Conservation (phyloP, 768 basidiomycete genomes). For the Tricholoma bakamatsutake region DNA sequence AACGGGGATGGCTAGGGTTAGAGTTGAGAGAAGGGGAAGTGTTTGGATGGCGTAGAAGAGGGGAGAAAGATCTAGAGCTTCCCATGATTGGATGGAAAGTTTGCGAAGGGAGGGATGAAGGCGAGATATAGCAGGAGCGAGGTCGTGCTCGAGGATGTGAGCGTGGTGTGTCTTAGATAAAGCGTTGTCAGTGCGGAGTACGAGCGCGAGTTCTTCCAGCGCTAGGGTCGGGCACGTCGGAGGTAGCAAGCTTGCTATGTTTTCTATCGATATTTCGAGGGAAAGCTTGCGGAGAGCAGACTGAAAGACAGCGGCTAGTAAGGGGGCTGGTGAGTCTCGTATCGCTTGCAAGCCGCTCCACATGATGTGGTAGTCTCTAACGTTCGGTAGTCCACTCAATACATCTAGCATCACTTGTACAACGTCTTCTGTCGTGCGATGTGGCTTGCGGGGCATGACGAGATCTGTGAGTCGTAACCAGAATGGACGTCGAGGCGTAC, state of each 20-base stretch:
- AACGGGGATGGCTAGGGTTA: conserved; percentile 36
- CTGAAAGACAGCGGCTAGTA: conserved; percentile 30
- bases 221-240: conserved; percentile 24
- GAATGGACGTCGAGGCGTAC: conserved; percentile 14
- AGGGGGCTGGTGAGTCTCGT: conserved; percentile 23
- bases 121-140: conserved; percentile 34
- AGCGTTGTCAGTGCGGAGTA: conserved; percentile 34
- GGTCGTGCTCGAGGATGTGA: conserved; percentile 27
- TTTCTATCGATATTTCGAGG: conserved; percentile 39
- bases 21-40: conserved; percentile 26
- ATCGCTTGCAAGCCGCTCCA: conserved; percentile 38
- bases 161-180: conserved; percentile 17
- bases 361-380: conserved; percentile 44
- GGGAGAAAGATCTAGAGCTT: conserved; percentile 38
- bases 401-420: conserved; percentile 36
- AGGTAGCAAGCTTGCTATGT: conserved; percentile 27
- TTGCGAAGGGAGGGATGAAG: conserved; percentile 30
- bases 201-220: conserved; percentile 37
- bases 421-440: conserved; percentile 31
- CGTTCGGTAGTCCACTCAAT: conserved; percentile 36
- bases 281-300: conserved; percentile 34
- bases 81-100: conserved; percentile 37
- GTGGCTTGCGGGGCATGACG: conserved; percentile 28
- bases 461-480: conserved; percentile 27
- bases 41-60: conserved; percentile 30